Base-by-base conservation (phyloP, 345 rosid species). In the Arabidopsis thaliana region DNA sequence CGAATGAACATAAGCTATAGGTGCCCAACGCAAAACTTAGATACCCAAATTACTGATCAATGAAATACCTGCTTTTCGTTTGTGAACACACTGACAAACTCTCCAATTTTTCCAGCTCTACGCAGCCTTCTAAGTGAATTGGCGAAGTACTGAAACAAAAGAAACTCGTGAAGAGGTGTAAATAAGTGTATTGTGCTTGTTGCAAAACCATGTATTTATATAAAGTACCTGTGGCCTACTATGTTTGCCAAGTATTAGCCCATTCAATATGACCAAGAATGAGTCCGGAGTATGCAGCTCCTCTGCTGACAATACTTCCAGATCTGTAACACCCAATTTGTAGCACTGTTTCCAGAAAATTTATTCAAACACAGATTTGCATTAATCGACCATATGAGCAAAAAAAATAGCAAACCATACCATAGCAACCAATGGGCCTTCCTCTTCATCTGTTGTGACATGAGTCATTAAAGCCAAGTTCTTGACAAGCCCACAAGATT, bases 391-490 rank as follows among this genome's bases (percentile, higher is more conserved):
- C n/a, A 2, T 13, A 33, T 3, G 14, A 2, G 20, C 11, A 20
- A 61, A 62, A 37, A 59, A 22, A 24, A 4, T 23, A 61, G 14
- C 7, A 56, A 56, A 53, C n/a, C 73, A 50, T 86, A 93, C 98
- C 94, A 90, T 64, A 66, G 87, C 81, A 69, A 90, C 80, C 78
- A 94, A 82, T 22, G 97, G 98, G 49, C 85, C 89, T 75, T 94
- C 98, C 76, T 94, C 97, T 64, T 87, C 91, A 78, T 93, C 96
- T 33, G 96, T 91, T 22, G 97, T 94, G 70, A 94, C 97, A 84
- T 94, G 97, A 87, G 97, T 94, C 98, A 94, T 94, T 78, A 94
- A 68, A 70, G 98, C 98, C 83, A 94, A 85, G 81, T 94, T 94
- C 84, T 94, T 94, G 66, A 94, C 98, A 76, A 94, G 84, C 45